Conservation (phyloP, 371 early-diverging fungal species). For the Blyttiomyces sp. region DNA sequence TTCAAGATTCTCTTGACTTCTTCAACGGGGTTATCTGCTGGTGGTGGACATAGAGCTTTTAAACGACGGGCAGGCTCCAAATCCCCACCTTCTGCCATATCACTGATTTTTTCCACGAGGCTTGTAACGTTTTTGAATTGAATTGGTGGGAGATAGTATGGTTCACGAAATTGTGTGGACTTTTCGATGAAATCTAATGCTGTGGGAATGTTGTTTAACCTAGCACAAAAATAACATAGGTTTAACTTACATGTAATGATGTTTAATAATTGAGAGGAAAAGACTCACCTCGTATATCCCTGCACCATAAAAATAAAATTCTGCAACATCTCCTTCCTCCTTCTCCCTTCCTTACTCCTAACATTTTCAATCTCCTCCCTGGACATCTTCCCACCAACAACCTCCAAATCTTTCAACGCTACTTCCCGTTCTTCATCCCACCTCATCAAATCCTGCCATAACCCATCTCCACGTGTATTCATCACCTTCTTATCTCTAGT, state of each 20-base stretch:
- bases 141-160: conserved; percentile 33
- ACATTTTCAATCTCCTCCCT: conserved; percentile 28
- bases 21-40: conserved; percentile 13
- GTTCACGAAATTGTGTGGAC: conserved; percentile 28
- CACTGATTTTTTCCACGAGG: conserved; percentile 22
- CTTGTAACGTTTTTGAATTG: conserved; percentile 20
- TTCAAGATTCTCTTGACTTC: conserved; percentile 23
- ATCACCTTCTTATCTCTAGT: conserved; percentile 21
- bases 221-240: neutral
- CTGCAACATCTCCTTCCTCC: conserved; percentile 13
- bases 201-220: conserved; percentile 16
- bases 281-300: conserved; percentile 26
- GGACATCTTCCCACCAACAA: conserved; percentile 4
- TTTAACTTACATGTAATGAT: too few species aligned
- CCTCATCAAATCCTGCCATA: conserved; percentile 27
- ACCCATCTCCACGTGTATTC: conserved; percentile 11
- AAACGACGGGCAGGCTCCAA: conserved; percentile 19
- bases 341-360: conserved; percentile 22
- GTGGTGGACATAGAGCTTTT: conserved; percentile 32
- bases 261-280: too few species aligned
- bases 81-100: conserved; percentile 33
- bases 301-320: conserved; percentile 22
- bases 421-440: conserved; percentile 35
- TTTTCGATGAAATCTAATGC: conserved; percentile 30
- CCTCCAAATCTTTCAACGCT: conserved; percentile 6